Conservation (phyloP, 345 rosid genomes). For the Salix udensis region DNA sequence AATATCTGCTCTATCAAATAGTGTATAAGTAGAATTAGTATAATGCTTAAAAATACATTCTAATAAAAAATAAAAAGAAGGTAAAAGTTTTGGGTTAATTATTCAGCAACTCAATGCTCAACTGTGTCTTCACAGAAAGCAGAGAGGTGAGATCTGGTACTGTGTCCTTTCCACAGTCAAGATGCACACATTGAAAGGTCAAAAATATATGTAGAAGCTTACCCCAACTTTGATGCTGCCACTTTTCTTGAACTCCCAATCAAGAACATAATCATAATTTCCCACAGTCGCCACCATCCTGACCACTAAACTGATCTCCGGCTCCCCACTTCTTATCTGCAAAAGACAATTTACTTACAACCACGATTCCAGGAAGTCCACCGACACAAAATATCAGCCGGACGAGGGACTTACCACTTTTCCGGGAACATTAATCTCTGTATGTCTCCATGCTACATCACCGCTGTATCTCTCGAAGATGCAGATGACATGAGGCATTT, state of each 20-base stretch:
- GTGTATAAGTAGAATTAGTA: too few relatives aligned
- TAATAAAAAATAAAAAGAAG: too few relatives aligned
- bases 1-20: too few relatives aligned
- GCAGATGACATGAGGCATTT: slow-evolving; percentile 46
- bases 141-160: too few relatives aligned
- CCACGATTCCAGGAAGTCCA: neutral
- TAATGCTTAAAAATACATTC: too few relatives aligned
- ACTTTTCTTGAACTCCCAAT: slow-evolving; percentile 72
- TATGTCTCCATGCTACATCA: slow-evolving; percentile 59
- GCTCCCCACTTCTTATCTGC: slow-evolving; percentile 65
- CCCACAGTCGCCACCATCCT: slow-evolving; percentile 77
- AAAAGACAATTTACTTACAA: neutral
- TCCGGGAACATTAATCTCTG: slow-evolving; percentile 68
- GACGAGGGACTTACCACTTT: slow-evolving; percentile 43
- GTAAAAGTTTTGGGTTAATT: too few relatives aligned
- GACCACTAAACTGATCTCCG: slow-evolving; percentile 59
- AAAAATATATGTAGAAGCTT: neutral
- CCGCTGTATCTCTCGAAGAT: slow-evolving; percentile 63
- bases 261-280: slow-evolving; percentile 73
- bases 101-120: too few relatives aligned
- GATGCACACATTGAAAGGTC: neutral
- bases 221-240: slow-evolving; percentile 69
- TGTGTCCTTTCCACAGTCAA: too few relatives aligned
- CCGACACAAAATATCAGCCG: neutral
- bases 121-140: too few relatives aligned